phyloP scores from a whole-genome alignment of 2,329 filamentous ascomycete genomes.

The Helotiales sp. region DNA sequence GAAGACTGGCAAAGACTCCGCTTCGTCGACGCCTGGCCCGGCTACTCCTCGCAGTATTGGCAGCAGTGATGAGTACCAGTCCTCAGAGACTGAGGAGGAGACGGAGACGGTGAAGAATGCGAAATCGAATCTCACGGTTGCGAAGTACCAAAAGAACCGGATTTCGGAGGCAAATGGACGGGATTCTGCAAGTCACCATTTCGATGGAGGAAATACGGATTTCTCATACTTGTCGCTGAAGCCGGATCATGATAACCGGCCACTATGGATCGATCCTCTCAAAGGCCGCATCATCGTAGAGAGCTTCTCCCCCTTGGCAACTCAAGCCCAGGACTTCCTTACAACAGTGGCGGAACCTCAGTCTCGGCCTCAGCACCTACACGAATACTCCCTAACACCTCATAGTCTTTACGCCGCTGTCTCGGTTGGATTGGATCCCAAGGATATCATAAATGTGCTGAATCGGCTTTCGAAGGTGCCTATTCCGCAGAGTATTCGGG shows the following conservation, averaged over 20 bases:
- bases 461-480: slow-evolving; percentile 89
- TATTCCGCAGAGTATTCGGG: slow-evolving; percentile 77
- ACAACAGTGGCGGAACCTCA: slow-evolving; percentile 95
- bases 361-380: slow-evolving; percentile 86
- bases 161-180: slow-evolving; percentile 16
- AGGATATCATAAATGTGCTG: slow-evolving; percentile 88
- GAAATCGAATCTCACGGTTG: slow-evolving; percentile 61
- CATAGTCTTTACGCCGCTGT: slow-evolving; percentile 96
- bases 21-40: slow-evolving; percentile 64
- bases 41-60: slow-evolving; percentile 63
- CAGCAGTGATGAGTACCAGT: slow-evolving; percentile 54
- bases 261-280: slow-evolving; percentile 90
- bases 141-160: slow-evolving; percentile 37
- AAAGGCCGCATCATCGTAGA: slow-evolving; percentile 90
- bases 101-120: slow-evolving; percentile 62
- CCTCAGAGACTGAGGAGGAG: slow-evolving; percentile 51
- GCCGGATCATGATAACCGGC: slow-evolving; percentile 85
- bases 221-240: slow-evolving; percentile 85
- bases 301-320: slow-evolving; percentile 87
- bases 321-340: slow-evolving; percentile 89
- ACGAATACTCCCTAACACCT: slow-evolving; percentile 90
- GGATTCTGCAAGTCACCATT: slow-evolving; percentile 44
- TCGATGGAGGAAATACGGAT: slow-evolving; percentile 51
- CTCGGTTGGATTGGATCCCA: slow-evolving; percentile 86
- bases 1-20: slow-evolving; percentile 62